Base-by-base conservation (phyloP, 192 early-diverging fungal species). In the Thoreauomyces humboldtii region DNA sequence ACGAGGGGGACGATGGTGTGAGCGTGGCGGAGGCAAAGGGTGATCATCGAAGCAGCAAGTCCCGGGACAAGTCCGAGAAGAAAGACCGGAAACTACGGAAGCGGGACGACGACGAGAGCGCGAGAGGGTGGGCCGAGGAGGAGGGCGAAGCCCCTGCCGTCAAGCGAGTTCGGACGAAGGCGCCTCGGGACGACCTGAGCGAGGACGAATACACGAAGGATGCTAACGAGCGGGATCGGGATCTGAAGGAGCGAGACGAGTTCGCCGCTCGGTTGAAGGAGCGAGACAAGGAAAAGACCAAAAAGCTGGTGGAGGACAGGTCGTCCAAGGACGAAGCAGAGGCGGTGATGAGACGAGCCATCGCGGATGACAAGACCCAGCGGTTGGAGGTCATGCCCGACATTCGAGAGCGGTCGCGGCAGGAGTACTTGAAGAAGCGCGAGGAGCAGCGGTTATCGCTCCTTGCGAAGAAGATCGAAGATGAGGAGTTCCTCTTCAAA, bases 191-290 rank as follows among this genome's bases (percentile, higher is more conserved):
- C 17, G 44, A 22, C 11, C 47, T 33, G 6, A 7, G 9, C 12
- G 56, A 67, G 0, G 59, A 62, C 32, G 73, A 75, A 34, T 61
- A 68, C 27, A 48, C 38, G 47, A 34, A 43, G 22, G 87, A 88
- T 29, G 85, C 84, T 35, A 69, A 78, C 43, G 75, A 62, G 50
- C 65, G 70, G 9, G 73, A 70, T 25, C 65, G 81, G 44, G 94
- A 98, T 77, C 61, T 90, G 12, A 75, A 76, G 50, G 96, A 98
- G 73, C 86, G 92, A 43, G 94, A 98, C 61, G 96, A 91, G 67
- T 92, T 95, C 76, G 90, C 88, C 4, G 80, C 88, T 45, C 73
- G 94, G 31, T 69, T 97, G 35, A 84, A 83, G 61, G 81, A 89
- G 57, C 89, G 85, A 65, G 96, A 98, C 66, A 84, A 87, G 47